These are phyloP conservation scores for Phytophthora capsici DNA, from an alignment of 352 stramenopile genomes.

Conservation along the genomic window DNA sequence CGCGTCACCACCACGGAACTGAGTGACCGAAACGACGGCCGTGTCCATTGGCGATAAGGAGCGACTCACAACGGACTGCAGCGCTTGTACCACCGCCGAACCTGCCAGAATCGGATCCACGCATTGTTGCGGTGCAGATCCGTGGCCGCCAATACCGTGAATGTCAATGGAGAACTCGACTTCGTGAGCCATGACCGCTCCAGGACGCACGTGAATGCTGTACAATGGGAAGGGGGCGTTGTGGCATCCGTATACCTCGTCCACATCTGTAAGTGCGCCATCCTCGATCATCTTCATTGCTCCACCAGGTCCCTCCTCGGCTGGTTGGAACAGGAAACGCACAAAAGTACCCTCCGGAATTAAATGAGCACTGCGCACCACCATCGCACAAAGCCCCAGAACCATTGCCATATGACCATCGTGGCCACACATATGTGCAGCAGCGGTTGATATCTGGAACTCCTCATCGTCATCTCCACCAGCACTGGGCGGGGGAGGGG, in stretches of 20 bases:
- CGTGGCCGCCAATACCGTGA: constrained; percentile 93
- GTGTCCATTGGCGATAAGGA: constrained; percentile 91
- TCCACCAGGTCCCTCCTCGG: constrained; percentile 92
- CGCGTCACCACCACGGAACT: constrained; percentile 91
- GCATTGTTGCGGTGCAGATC: constrained; percentile 91
- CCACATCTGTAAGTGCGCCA: constrained; percentile 84
- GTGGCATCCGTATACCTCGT: constrained; percentile 95
- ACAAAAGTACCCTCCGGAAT: constrained; percentile 83
- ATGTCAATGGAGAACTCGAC: constrained; percentile 95
- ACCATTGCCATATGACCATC: constrained; percentile 96
- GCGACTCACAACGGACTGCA: constrained; percentile 94
- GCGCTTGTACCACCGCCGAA: constrained; percentile 88
- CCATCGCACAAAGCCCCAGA: constrained; percentile 86
- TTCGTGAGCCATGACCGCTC: constrained; percentile 92
- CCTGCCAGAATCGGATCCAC: constrained; percentile 93
- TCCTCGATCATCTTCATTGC: constrained; percentile 94
- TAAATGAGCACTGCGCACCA: constrained; percentile 73
- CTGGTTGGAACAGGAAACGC: constrained; percentile 96
- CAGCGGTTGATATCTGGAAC: constrained; percentile 27
- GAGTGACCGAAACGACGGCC: constrained; percentile 93
- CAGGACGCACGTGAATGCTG: constrained; percentile 86
- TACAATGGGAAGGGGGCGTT: constrained; percentile 91
- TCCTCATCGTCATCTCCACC: constrained; percentile 45
- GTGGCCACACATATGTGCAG: constrained; percentile 95
- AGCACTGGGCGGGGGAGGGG: constrained; percentile 38